Percentiles rank a stretch among this genome's conserved stretches.
Evolutionary conservation across 495 filamentous ascomycete genomes (phyloP).

Genomic region (Penicillium salamii): DNA sequence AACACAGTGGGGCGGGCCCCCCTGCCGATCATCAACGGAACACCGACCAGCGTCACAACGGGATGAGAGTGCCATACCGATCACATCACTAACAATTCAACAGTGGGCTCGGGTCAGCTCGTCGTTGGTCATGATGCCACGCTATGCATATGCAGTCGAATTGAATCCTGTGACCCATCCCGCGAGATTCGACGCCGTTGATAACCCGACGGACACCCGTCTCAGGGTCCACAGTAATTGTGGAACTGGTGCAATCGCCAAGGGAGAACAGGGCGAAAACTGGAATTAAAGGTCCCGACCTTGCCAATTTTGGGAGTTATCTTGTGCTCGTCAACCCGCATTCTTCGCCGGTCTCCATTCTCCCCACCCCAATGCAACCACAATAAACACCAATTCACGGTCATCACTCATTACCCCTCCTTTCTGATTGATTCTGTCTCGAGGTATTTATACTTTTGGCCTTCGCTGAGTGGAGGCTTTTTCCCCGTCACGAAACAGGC

Average conservation of each 20-base stretch:
- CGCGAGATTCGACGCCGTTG: neutral
- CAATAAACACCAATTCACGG: constrained; percentile 22
- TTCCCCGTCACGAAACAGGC: neutral
- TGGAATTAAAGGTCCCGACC: neutral
- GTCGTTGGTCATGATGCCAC: neutral
- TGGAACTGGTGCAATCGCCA: constrained; percentile 14
- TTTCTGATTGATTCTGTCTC: neutral
- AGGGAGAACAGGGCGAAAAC: constrained; percentile 3
- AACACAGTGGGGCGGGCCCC: constrained; percentile 4
- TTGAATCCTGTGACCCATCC: neutral
- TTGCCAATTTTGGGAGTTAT: neutral
- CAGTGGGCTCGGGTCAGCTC: neutral
- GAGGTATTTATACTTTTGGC: constrained; percentile 12
- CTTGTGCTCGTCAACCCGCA: constrained; percentile 7
- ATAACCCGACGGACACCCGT: constrained; percentile 13
- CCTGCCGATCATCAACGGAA: constrained; percentile 14
- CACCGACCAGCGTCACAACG: constrained; percentile 8
- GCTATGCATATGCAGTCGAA: neutral
- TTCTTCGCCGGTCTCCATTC: constrained; percentile 16
- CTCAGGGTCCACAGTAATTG: constrained; percentile 3
- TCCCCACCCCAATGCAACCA: constrained; percentile 23
- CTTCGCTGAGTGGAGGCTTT: neutral
- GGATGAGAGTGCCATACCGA: constrained; percentile 10
- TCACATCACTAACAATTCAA: constrained; percentile 15
- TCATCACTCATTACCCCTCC: constrained; percentile 5